phyloP scores from a whole-genome alignment of 805 yeast genomes.

The Candida arabinofermentans region DNA sequence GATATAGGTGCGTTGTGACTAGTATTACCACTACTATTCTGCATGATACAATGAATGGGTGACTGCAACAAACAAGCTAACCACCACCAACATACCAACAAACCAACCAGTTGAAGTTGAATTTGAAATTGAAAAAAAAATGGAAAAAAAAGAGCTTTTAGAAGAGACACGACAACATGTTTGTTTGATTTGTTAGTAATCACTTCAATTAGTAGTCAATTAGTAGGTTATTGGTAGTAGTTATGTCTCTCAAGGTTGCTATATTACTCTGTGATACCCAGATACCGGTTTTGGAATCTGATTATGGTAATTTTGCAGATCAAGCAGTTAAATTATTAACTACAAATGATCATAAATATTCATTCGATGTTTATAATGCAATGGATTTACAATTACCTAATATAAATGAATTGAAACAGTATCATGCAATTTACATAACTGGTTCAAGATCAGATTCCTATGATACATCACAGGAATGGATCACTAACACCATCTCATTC shows the following conservation, averaged over 20 bases:
- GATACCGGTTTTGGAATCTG: conserved; percentile 22
- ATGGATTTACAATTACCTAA: conserved; percentile 24
- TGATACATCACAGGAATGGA: conserved; percentile 37
- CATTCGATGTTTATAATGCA: conserved; percentile 36
- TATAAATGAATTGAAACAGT: conserved; percentile 21
- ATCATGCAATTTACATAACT: conserved; percentile 44
- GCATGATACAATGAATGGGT: not conserved
- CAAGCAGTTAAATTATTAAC: conserved; percentile 34
- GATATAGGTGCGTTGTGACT: conserved; percentile 32
- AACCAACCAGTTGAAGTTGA: too few species aligned
- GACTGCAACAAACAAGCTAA: not conserved
- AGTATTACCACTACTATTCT: too few species aligned
- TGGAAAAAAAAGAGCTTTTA: too few species aligned
- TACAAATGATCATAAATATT: conserved; percentile 15
- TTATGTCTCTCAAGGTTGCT: not conserved
- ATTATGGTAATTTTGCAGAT: conserved; percentile 54
- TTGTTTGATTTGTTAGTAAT: too few species aligned
- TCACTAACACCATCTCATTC: conserved; percentile 36
- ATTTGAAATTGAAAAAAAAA: too few species aligned
- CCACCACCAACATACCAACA: not conserved
- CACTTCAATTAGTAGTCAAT: too few species aligned
- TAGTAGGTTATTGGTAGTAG: not conserved
- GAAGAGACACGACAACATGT: too few species aligned
- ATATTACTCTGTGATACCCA: conserved; percentile 33
- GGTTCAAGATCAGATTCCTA: conserved; percentile 51